Percentiles rank a stretch among this genome's conserved stretches.
These are phyloP conservation scores for Cyberlindnera americana DNA, from an alignment of 805 yeast genomes.

Conservation along the genomic window DNA sequence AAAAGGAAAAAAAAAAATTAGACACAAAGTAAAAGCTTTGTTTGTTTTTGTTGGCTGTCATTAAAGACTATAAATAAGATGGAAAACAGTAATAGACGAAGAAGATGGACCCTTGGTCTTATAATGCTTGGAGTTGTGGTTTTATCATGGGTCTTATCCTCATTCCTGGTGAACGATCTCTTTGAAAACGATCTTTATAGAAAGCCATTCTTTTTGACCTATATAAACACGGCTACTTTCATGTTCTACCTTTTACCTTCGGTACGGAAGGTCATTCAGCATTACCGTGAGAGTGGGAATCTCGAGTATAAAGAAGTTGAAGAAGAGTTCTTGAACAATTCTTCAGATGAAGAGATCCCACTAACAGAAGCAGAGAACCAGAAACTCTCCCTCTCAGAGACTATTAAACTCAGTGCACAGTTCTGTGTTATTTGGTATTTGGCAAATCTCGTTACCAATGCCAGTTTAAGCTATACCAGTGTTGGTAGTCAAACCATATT, in stretches of 20 bases:
- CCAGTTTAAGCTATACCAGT: constrained; percentile 81
- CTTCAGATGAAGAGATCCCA: constrained; percentile 29
- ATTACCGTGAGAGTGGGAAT: constrained; percentile 29
- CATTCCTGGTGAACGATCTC: constrained; percentile 75
- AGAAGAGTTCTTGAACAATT: constrained; percentile 15
- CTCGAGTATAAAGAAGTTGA: constrained; percentile 25
- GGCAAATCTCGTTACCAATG: constrained; percentile 86
- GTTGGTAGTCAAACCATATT: constrained; percentile 94
- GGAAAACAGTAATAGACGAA: constrained; percentile 17
- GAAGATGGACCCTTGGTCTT: constrained; percentile 73
- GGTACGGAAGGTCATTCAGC: constrained; percentile 26
- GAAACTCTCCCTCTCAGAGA: constrained; percentile 50
- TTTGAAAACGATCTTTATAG: constrained; percentile 67
- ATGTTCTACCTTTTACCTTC: constrained; percentile 71
- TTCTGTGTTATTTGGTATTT: constrained; percentile 87
- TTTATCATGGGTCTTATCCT: constrained; percentile 85
- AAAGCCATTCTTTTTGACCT: constrained; percentile 91
- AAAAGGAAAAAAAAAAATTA: neutral
- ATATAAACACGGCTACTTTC: constrained; percentile 85
- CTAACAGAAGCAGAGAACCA: constrained; percentile 19
- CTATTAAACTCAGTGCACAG: constrained; percentile 70
- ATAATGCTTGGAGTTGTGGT: constrained; percentile 72
- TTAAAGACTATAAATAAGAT: neutral
- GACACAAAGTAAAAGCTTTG: too few species aligned
- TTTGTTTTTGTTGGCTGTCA: neutral